These are phyloP conservation scores for Fomitopsis serialis DNA, from an alignment of 768 basidiomycete species.

Conservation along the genomic window DNA sequence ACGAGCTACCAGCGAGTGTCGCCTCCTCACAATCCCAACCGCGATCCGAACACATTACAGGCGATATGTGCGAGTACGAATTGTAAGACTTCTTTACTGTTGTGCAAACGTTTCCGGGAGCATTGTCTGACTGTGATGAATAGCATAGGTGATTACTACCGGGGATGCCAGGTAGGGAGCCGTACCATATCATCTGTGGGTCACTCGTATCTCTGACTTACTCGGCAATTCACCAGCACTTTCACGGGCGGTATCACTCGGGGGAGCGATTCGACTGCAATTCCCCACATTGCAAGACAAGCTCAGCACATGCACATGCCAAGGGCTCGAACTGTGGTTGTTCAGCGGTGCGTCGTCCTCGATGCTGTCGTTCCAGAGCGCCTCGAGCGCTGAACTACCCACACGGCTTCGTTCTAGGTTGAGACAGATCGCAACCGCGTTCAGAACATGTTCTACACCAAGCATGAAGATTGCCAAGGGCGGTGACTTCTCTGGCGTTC, in stretches of 20 bases:
- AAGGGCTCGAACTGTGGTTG: conserved; percentile 8
- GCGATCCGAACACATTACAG: neutral
- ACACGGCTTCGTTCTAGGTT: conserved; percentile 1
- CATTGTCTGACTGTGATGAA: neutral
- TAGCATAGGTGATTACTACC: conserved; percentile 14
- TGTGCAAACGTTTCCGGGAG: neutral
- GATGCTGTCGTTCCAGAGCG: neutral
- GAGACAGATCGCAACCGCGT: conserved; percentile 7
- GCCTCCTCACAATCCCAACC: too few species aligned
- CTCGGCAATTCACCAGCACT: conserved; percentile 3
- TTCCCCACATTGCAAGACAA: conserved; percentile 11
- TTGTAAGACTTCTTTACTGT: conserved; percentile 2
- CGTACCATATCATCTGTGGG: neutral
- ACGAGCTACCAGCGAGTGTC: too few species aligned
- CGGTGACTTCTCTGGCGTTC: too few species aligned
- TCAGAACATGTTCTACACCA: conserved; percentile 13
- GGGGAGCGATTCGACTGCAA: conserved; percentile 11
- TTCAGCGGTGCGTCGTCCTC: conserved; percentile 4
- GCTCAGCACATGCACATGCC: conserved; percentile 9
- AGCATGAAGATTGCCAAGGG: conserved; percentile 10
- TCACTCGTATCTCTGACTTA: neutral
- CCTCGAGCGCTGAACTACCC: neutral
- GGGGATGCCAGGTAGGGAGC: conserved; percentile 10
- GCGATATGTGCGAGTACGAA: conserved; percentile 13
- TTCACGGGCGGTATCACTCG: conserved; percentile 12